These are phyloP conservation scores for Chaetomium fimeti DNA, from an alignment of 495 filamentous ascomycete genomes.

Conservation along the genomic window DNA sequence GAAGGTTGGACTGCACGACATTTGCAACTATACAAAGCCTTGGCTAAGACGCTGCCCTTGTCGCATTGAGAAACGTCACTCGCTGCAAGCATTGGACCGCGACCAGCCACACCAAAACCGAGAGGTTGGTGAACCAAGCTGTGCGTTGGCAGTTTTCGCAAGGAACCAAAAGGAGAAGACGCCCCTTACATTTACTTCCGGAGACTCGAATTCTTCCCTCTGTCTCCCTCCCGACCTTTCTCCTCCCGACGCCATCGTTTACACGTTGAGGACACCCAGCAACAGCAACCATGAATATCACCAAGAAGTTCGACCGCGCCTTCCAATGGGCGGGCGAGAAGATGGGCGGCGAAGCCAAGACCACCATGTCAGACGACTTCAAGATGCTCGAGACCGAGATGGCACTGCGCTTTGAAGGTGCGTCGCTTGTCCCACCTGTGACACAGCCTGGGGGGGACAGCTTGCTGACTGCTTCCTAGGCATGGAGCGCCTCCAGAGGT, in stretches of 20 bases:
- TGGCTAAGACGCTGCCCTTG: slow-evolving; percentile 1
- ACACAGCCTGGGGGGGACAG: background rate
- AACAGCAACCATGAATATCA: slow-evolving; percentile 71
- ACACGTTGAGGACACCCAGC: slow-evolving; percentile 1
- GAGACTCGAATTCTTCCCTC: background rate
- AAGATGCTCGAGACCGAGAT: slow-evolving; percentile 91
- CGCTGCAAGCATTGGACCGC: background rate
- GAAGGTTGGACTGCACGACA: background rate
- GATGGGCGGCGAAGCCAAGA: slow-evolving; percentile 93
- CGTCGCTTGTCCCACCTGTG: slow-evolving; percentile 24
- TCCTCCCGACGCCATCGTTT: background rate
- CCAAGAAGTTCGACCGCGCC: slow-evolving; percentile 93
- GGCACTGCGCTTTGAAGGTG: slow-evolving; percentile 87
- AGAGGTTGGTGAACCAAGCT: slow-evolving; percentile 26
- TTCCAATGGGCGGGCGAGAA: slow-evolving; percentile 98
- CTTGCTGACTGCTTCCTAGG: slow-evolving; percentile 50
- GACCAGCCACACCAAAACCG: slow-evolving; percentile 26
- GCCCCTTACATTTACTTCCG: slow-evolving; percentile 11
- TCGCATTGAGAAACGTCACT: slow-evolving; percentile 20
- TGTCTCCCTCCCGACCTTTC: too few relatives aligned
- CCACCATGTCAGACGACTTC: slow-evolving; percentile 86
- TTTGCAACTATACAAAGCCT: background rate
- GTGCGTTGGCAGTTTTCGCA: slow-evolving; percentile 14
- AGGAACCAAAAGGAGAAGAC: slow-evolving; percentile 15
- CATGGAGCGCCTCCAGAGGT: slow-evolving; percentile 86